Percentiles rank a stretch among this genome's conserved stretches.
These are phyloP conservation scores for Aspergillus viridinutans DNA, from an alignment of 2,329 filamentous ascomycete genomes.

Conservation along the genomic window DNA sequence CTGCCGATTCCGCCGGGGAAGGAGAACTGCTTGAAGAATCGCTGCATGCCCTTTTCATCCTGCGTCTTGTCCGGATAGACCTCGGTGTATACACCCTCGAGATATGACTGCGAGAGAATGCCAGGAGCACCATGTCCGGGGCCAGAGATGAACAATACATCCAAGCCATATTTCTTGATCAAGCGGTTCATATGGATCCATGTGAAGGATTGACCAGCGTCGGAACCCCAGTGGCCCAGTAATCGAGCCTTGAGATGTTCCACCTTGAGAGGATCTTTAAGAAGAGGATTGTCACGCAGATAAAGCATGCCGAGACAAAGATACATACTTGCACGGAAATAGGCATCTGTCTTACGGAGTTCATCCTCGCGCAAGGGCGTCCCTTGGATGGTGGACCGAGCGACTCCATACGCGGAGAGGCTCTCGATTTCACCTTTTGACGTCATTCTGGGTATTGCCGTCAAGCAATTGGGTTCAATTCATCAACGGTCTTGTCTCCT, in stretches of 20 bases:
- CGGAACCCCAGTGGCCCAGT: constrained; percentile 74
- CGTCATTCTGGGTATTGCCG: constrained; percentile 4
- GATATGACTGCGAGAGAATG: constrained; percentile 69
- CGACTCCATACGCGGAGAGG: constrained; percentile 61
- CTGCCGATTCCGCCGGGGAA: constrained; percentile 76
- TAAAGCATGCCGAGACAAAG: constrained; percentile 78
- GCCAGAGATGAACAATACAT: constrained; percentile 69
- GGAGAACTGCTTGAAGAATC: constrained; percentile 79
- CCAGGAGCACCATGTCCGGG: constrained; percentile 75
- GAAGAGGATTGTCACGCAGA: constrained; percentile 67
- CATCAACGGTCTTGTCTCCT: neutral
- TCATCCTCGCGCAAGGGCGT: constrained; percentile 63
- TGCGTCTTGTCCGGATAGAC: constrained; percentile 71
- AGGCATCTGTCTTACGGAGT: constrained; percentile 64
- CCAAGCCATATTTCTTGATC: constrained; percentile 73
- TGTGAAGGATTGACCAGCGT: constrained; percentile 75
- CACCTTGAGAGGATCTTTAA: constrained; percentile 63
- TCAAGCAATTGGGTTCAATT: neutral
- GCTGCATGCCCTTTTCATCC: constrained; percentile 63
- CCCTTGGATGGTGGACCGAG: constrained; percentile 61
- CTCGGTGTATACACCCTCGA: constrained; percentile 73
- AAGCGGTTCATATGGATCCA: constrained; percentile 79
- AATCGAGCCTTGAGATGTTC: constrained; percentile 71
- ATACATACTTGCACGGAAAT: constrained; percentile 71
- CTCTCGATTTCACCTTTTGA: constrained; percentile 44